Conservation (phyloP, 2,329 filamentous ascomycete genomes). For the Fusarium avenaceum region DNA sequence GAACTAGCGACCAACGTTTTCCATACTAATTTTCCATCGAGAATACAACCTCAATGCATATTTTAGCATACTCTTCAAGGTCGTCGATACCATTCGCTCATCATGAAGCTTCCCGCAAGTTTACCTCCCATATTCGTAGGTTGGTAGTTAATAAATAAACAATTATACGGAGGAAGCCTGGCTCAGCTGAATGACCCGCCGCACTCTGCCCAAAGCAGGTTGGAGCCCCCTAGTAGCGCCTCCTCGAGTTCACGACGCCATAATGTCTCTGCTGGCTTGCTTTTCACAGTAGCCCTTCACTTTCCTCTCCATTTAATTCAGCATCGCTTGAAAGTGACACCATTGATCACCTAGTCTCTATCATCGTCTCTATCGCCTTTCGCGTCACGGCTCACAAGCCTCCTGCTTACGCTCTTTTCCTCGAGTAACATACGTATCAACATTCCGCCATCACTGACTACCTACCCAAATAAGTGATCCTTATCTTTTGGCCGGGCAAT, state of each 20-base stretch:
- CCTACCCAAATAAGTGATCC: slow-evolving; percentile 12
- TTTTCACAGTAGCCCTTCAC: slow-evolving; percentile 11
- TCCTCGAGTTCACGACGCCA: slow-evolving; percentile 38
- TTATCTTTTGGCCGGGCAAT: slow-evolving; percentile 28
- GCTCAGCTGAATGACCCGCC: slow-evolving; percentile 39
- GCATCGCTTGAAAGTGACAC: slow-evolving; percentile 10
- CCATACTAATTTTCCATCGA: background rate
- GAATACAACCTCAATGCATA: background rate
- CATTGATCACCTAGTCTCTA: slow-evolving; percentile 7
- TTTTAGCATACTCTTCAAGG: background rate
- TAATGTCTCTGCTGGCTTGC: slow-evolving; percentile 21
- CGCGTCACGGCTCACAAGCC: slow-evolving; percentile 1
- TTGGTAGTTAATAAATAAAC: background rate
- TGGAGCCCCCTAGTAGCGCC: slow-evolving; percentile 40
- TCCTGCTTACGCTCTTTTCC: slow-evolving; percentile 5
- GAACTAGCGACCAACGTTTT: background rate
- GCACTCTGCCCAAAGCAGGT: slow-evolving; percentile 32
- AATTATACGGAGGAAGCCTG: slow-evolving; percentile 32
- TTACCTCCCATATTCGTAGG: background rate
- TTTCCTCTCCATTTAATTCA: slow-evolving; percentile 16
- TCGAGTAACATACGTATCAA: slow-evolving; percentile 14
- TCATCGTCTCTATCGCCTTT: background rate
- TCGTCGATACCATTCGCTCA: background rate
- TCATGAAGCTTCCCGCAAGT: background rate
- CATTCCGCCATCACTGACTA: slow-evolving; percentile 10